Evolutionary conservation across 1,284 basidiomycete genomes (phyloP).

Genomic region (Stereum hirsutum): DNA sequence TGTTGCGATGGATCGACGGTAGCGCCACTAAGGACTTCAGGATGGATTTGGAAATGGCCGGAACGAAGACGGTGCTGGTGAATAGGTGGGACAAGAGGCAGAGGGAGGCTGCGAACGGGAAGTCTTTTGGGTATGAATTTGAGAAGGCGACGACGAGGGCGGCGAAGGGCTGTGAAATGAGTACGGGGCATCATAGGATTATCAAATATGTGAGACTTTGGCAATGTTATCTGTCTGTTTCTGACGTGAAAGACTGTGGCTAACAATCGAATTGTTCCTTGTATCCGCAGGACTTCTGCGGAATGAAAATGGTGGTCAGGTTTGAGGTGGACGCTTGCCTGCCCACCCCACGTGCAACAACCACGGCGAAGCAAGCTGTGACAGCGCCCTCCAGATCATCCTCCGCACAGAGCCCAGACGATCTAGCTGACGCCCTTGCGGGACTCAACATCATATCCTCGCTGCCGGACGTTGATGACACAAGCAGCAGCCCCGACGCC

Average conservation of each 20-base stretch:
- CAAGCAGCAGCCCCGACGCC: no score
- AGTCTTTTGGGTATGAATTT: slow-evolving; percentile 37
- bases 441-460: slow-evolving; percentile 5
- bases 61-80: slow-evolving; percentile 35
- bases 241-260: neutral
- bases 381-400: neutral
- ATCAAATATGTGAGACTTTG: slow-evolving; percentile 24
- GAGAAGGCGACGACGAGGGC: slow-evolving; percentile 30
- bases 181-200: slow-evolving; percentile 25
- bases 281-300: slow-evolving; percentile 30
- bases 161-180: slow-evolving; percentile 20
- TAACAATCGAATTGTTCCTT: neutral
- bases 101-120: slow-evolving; percentile 23
- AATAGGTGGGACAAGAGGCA: slow-evolving; percentile 35
- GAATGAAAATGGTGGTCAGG: slow-evolving; percentile 39
- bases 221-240: neutral
- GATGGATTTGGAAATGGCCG: slow-evolving; percentile 42
- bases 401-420: slow-evolving; percentile 3
- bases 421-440: slow-evolving; percentile 8
- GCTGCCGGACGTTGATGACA: neutral
- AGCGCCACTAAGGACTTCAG: slow-evolving; percentile 29
- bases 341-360: slow-evolving; percentile 11
- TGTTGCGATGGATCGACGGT: slow-evolving; percentile 37
- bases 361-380: no score
- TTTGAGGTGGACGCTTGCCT: slow-evolving; percentile 41